Evolutionary conservation across 345 rosid species (phyloP).

Genomic region (Erucastrum elatum): DNA sequence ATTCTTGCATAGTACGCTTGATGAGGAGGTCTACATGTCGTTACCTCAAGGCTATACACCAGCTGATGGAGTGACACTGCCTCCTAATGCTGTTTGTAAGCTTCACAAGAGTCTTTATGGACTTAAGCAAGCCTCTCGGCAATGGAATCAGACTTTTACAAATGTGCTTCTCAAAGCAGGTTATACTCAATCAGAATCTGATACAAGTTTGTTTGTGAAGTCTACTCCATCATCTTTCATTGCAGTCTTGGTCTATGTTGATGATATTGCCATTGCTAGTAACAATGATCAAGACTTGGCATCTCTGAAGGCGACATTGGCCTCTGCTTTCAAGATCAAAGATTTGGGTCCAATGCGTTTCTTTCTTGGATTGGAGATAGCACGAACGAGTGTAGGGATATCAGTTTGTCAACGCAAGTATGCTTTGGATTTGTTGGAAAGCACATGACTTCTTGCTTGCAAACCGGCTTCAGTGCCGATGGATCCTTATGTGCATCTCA

Average conservation of each 20-base stretch:
- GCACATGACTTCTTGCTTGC: not conserved
- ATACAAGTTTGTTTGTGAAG: not conserved
- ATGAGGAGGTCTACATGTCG: not conserved
- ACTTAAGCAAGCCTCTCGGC: not conserved
- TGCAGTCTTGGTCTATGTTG: not conserved
- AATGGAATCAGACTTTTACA: not conserved
- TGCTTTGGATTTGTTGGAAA: not conserved
- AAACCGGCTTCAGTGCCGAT: not conserved
- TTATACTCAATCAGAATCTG: not conserved
- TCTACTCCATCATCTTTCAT: not conserved
- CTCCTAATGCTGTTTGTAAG: not conserved
- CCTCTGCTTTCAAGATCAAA: not conserved
- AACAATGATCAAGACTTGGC: not conserved
- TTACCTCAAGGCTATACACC: not conserved
- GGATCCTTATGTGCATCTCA: not conserved
- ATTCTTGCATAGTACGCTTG: not conserved
- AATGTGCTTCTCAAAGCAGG: not conserved
- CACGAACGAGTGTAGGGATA: not conserved
- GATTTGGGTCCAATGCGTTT: not conserved
- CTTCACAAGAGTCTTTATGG: not conserved
- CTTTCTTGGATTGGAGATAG: not conserved
- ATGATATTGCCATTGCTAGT: not conserved
- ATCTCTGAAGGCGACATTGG: not conserved
- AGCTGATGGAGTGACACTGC: rapidly evolving
- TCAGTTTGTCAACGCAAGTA: too few relatives aligned